A percentile compares a stretch with the other conserved stretches of the same genome.
These are phyloP conservation scores for Biscogniauxia mediterranea DNA, from an alignment of 2,329 filamentous ascomycete genomes.

Conservation along the genomic window DNA sequence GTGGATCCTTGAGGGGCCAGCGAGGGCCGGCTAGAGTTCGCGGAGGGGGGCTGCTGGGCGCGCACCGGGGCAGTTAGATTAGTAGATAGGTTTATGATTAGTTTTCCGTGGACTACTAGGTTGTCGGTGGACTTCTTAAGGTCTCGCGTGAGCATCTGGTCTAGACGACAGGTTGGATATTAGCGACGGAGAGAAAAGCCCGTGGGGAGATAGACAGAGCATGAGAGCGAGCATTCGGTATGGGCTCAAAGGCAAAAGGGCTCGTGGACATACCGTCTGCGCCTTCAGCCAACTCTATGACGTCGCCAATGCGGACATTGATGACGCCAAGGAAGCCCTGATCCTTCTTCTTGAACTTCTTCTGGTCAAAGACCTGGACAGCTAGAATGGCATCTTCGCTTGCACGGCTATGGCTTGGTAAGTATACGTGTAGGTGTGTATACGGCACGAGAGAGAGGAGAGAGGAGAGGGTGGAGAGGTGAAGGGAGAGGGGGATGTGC, in stretches of 20 bases:
- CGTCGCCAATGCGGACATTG: slow-evolving; percentile 92
- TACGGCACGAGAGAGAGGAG: too few species aligned
- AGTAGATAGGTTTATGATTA: slow-evolving; percentile 94
- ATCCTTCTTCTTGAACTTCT: slow-evolving; percentile 99
- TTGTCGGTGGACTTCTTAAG: slow-evolving; percentile 98
- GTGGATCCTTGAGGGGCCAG: slow-evolving; percentile 46
- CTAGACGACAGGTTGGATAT: slow-evolving; percentile 44
- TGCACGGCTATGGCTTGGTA: slow-evolving; percentile 61
- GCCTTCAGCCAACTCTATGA: slow-evolving; percentile 84
- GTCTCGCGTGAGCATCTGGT: slow-evolving; percentile 98
- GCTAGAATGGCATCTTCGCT: slow-evolving; percentile 96
- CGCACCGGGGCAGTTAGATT: slow-evolving; percentile 74
- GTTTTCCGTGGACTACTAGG: slow-evolving; percentile 93
- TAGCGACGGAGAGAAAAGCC: slow-evolving; percentile 26
- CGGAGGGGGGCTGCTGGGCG: slow-evolving; percentile 32
- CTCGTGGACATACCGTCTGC: slow-evolving; percentile 70
- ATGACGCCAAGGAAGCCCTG: slow-evolving; percentile 98
- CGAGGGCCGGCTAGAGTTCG: slow-evolving; percentile 46
- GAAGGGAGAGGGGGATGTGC: slow-evolving; percentile 32
- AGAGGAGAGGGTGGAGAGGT: slow-evolving; percentile 12
- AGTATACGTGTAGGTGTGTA: slow-evolving; percentile 13
- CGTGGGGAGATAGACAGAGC: too few species aligned
- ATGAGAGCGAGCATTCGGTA: too few species aligned
- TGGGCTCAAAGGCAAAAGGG: neutral
- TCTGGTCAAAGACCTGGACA: slow-evolving; percentile 98